Conservation (phyloP, 1,139 yeast genomes). For the Blastobotrys serpentis region DNA sequence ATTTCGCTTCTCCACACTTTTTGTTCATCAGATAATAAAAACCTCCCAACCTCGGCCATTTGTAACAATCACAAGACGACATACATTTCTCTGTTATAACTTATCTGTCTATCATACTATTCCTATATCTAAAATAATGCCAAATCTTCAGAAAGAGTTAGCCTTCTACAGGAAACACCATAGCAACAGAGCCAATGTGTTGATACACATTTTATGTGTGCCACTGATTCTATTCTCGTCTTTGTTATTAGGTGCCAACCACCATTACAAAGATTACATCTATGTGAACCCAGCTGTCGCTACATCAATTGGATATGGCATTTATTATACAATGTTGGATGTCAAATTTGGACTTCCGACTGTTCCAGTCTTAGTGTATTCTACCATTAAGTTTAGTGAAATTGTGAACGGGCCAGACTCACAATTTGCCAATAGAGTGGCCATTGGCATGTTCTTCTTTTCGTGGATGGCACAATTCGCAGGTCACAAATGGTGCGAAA, state of each 20-base stretch:
- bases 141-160: constrained; percentile 62
- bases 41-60: too few relatives aligned
- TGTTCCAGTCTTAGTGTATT: constrained; percentile 38
- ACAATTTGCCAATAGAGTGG: constrained; percentile 24
- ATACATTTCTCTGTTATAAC: too few relatives aligned
- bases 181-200: constrained; percentile 56
- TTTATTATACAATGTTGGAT: constrained; percentile 47
- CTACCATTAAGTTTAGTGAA: constrained; percentile 30
- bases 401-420: constrained; percentile 22
- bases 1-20: too few relatives aligned
- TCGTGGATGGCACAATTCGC: constrained; percentile 87
- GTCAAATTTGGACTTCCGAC: constrained; percentile 45
- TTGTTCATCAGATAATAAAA: too few relatives aligned
- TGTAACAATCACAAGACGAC: too few relatives aligned
- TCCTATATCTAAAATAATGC: too few relatives aligned
- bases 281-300: constrained; percentile 45
- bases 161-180: constrained; percentile 86
- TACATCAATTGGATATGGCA: constrained; percentile 43
- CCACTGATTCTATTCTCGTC: constrained; percentile 69
- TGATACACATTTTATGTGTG: constrained; percentile 75
- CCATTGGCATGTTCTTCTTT: constrained; percentile 46
- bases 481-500: constrained; percentile 84
- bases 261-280: constrained; percentile 31
- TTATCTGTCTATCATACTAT: too few relatives aligned
- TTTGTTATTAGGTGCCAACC: constrained; percentile 44